Evolutionary conservation across 805 yeast genomes (phyloP).

Genomic region (Candida silvatica): DNA sequence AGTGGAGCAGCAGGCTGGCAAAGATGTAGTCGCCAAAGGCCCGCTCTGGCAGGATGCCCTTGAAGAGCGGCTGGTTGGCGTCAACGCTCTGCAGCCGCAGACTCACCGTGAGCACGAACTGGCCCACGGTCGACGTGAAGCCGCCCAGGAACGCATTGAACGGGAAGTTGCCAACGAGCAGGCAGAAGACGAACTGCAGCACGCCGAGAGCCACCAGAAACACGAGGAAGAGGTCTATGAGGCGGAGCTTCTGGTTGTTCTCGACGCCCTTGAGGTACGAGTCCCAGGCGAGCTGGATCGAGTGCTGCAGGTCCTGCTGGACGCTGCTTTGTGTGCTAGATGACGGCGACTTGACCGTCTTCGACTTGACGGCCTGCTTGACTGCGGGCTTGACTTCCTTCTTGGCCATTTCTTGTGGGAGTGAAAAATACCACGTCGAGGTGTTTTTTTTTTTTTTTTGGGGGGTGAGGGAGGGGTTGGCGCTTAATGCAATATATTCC

Average conservation of each 20-base stretch:
- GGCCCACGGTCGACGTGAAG: conserved; percentile 87
- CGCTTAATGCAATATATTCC: no score
- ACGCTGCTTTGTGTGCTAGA: no score
- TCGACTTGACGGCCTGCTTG: no score
- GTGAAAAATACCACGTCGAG: no score
- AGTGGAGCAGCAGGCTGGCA: conserved; percentile 84
- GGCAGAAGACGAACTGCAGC: conserved; percentile 70
- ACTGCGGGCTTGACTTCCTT: no score
- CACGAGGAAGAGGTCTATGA: conserved; percentile 70
- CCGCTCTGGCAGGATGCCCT: conserved; percentile 27
- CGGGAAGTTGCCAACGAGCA: conserved; percentile 82
- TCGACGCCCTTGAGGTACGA: conserved; percentile 24
- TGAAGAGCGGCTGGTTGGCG: conserved; percentile 15
- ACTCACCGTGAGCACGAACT: conserved; percentile 81
- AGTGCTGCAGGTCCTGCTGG: conserved; percentile 7
- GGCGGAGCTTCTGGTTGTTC: conserved; percentile 36
- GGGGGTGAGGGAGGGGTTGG: no score
- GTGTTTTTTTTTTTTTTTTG: no score
- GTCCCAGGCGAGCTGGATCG: conserved; percentile 23
- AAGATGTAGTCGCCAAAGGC: conserved; percentile 85
- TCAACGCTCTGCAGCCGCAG: conserved; percentile 62
- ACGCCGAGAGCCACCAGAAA: conserved; percentile 70
- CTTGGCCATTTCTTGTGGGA: no score
- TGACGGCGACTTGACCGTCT: no score
- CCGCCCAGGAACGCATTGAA: conserved; percentile 96